Evolutionary conservation across 352 stramenopile species (phyloP), one percentile per base, ranked within the genome.

Genomic region (Globisporangium viniferum): DNA sequence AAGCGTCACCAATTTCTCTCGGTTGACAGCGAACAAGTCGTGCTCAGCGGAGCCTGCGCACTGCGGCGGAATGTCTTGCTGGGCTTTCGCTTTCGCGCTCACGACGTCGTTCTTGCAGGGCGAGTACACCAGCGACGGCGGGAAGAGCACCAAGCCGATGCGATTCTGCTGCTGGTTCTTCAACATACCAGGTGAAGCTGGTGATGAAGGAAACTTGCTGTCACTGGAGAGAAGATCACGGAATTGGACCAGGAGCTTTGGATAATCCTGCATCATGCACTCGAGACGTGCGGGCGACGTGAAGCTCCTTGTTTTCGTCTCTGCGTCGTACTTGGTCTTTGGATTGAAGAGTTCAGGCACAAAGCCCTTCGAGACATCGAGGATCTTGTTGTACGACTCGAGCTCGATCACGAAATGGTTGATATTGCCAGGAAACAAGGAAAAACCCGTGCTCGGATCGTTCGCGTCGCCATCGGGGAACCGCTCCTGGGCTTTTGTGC

Each of bases 261-360:
- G 84, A 48, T 84, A 89, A 62, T 92, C 84, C 60, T 92, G 84
- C 82, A 92, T 89, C 84, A 92, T 92, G 67, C 84, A 91, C 59
- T 92, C 84, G 15, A 91, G 75, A 41, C 84, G 81, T 7, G 84
- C 83, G 3, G 84, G 84, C 0, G 79, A 82, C 62, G 86, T 90
- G 73, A 91, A 91, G 2, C 73, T 69, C 54, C 44, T 51, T 10
- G 44, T 71, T 73, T n/a, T 68, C 59, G 20, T 75, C 61, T 1
- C 59, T 60, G 20, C 60, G 18, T 51, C 44, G 44, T 24, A 51
- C 44, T 51, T 58, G 67, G 77, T 85, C 60, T 92, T 92, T 7
- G 84, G 84, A 68, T 92, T 92, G 65, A 92, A 88, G 14, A 91
- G 77, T 68, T 92, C 84, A 1, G 82, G 84, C 8, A 90, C 83